Evolutionary conservation across 2,329 filamentous ascomycete species (phyloP).

Genomic region (Colletotrichum sp.): DNA sequence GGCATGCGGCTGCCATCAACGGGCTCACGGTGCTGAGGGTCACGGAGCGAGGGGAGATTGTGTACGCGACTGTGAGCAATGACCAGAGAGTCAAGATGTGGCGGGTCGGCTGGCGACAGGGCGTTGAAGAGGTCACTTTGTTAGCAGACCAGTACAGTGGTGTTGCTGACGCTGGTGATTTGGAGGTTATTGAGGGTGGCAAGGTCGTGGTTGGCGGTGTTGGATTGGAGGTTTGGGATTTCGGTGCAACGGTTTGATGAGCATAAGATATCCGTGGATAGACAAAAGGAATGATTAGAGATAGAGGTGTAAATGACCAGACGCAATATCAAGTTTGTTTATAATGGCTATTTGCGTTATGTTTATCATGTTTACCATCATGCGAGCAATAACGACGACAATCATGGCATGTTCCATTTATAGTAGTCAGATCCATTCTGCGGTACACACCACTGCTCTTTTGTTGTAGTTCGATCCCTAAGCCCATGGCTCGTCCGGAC

Average conservation of each 20-base stretch:
- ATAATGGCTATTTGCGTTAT: not conserved
- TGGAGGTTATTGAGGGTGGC: slow-evolving; percentile 41
- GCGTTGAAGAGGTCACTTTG: slow-evolving; percentile 36
- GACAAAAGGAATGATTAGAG: not conserved
- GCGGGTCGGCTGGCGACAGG: slow-evolving; percentile 36
- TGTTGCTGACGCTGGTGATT: slow-evolving; percentile 64
- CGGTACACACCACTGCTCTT: not conserved
- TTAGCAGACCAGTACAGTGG: slow-evolving; percentile 60
- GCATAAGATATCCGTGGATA: not conserved
- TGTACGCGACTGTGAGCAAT: slow-evolving; percentile 56
- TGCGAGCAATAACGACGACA: not conserved
- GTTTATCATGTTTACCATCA: not conserved
- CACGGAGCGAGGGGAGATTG: slow-evolving; percentile 10
- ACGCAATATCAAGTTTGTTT: not conserved
- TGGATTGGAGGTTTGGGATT: slow-evolving; percentile 51
- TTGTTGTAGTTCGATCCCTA: not conserved
- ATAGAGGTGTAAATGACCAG: not conserved
- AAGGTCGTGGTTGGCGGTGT: slow-evolving; percentile 49
- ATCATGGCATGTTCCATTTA: no score
- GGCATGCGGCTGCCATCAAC: slow-evolving; percentile 77
- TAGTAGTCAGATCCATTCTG: not conserved
- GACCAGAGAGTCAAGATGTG: slow-evolving; percentile 67
- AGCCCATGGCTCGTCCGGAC: not conserved
- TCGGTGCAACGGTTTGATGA: not conserved
- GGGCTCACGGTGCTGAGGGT: slow-evolving; percentile 47